Evolutionary conservation across 2,329 filamentous ascomycete species (phyloP).

Genomic region (Penicillium sp.): DNA sequence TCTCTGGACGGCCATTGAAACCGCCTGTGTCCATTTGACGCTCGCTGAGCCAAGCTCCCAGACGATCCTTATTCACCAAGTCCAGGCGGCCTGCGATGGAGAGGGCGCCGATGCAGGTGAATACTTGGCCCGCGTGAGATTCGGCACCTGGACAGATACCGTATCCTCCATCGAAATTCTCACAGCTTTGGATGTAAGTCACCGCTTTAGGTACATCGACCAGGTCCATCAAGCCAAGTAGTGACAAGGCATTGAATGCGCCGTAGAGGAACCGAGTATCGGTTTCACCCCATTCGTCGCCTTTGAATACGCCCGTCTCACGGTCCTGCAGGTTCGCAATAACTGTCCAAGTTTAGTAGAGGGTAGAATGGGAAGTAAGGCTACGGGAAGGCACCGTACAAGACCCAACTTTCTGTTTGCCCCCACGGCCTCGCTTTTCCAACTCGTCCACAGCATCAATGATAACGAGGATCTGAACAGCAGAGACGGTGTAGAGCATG

Average conservation of each 20-base stretch:
- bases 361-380: slow-evolving; percentile 3
- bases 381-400: slow-evolving; percentile 54
- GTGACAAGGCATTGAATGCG: slow-evolving; percentile 80
- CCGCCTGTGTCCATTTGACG: slow-evolving; percentile 81
- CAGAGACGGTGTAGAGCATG: slow-evolving; percentile 92
- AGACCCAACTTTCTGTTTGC: slow-evolving; percentile 66
- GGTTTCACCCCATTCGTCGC: slow-evolving; percentile 93
- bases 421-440: slow-evolving; percentile 60
- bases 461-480: slow-evolving; percentile 84
- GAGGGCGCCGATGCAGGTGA: slow-evolving; percentile 84
- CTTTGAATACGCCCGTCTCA: slow-evolving; percentile 78
- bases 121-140: slow-evolving; percentile 91
- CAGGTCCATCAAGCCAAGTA: slow-evolving; percentile 66
- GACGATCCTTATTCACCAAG: slow-evolving; percentile 70
- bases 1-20: slow-evolving; percentile 89
- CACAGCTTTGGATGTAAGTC: slow-evolving; percentile 69
- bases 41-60: slow-evolving; percentile 89
- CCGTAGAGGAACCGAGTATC: slow-evolving; percentile 93
- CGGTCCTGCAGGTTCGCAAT: slow-evolving; percentile 76
- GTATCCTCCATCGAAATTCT: slow-evolving; percentile 92
- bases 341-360: slow-evolving; percentile 45
- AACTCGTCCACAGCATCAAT: slow-evolving; percentile 79
- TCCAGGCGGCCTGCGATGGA: slow-evolving; percentile 77
- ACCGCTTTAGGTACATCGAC: slow-evolving; percentile 78
- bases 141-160: slow-evolving; percentile 85